Evolutionary conservation across 1,284 basidiomycete species (phyloP).

Genomic region (Ganoderma leucocontextum): DNA sequence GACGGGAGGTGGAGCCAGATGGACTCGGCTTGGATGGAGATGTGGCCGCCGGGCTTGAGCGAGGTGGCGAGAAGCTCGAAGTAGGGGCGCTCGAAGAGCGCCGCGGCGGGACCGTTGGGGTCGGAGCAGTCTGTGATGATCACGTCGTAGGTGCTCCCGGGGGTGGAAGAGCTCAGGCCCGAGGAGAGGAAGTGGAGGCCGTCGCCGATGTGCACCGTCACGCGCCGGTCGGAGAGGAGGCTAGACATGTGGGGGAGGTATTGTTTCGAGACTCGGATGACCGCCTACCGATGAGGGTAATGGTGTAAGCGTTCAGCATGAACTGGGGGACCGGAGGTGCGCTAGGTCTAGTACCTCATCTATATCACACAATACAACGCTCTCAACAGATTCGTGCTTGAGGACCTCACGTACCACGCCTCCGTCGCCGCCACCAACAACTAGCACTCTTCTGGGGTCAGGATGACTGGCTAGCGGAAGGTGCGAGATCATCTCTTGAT

Average conservation of each 20-base stretch:
- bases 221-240: constrained; percentile 84
- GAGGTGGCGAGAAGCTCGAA: constrained; percentile 69
- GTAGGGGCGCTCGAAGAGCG: constrained; percentile 96
- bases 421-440: constrained; percentile 96
- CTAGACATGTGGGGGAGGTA: constrained; percentile 94
- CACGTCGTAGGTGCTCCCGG: constrained; percentile 93
- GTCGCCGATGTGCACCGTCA: constrained; percentile 91
- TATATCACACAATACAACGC: constrained; percentile 98
- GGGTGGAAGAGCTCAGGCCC: constrained; percentile 37
- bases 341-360: constrained; percentile 73
- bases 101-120: constrained; percentile 94
- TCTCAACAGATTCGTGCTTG: constrained; percentile 91
- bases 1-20: constrained; percentile 73
- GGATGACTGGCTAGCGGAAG: constrained; percentile 85
- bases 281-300: constrained; percentile 63
- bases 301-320: constrained; percentile 5
- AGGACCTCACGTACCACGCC: constrained; percentile 97
- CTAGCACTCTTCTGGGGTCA: constrained; percentile 87
- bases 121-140: constrained; percentile 99
- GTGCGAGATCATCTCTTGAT: constrained; percentile 99
- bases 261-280: constrained; percentile 92
- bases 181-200: constrained; percentile 65
- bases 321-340: not conserved
- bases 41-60: constrained; percentile 88
- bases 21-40: constrained; percentile 95